These are phyloP conservation scores for Isoetes taiwanensis DNA, from an alignment of 75 land plant genomes.

Conservation along the genomic window DNA sequence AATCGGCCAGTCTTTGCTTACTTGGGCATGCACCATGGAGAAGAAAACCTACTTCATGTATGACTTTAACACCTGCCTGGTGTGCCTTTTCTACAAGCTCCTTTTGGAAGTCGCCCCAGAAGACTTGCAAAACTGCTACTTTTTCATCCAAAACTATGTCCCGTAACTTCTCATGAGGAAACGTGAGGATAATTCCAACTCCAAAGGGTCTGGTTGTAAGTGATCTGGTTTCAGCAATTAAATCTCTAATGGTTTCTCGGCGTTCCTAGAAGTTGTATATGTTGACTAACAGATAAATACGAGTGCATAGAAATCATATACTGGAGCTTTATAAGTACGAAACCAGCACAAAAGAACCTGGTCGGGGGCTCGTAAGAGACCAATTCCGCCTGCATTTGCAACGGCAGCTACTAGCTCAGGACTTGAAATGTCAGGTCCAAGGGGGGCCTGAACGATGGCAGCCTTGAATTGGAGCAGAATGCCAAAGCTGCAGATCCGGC, in stretches of 20 bases:
- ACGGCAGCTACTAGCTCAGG: conserved; percentile 94
- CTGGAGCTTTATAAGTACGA: too few relatives aligned
- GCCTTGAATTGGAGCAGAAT: too few relatives aligned
- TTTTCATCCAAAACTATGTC: conserved; percentile 52
- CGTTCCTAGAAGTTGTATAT: conserved; percentile 32
- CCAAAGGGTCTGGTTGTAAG: conserved; percentile 83
- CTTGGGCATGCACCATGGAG: too few relatives aligned
- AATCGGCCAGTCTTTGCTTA: too few relatives aligned
- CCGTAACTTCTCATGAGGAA: conserved; percentile 54
- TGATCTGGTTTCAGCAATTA: conserved; percentile 44
- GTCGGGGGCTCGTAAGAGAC: conserved; percentile 69
- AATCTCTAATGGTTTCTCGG: conserved; percentile 39
- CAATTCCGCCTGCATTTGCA: conserved; percentile 85
- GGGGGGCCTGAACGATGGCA: conserved; percentile 65
- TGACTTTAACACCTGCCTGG: conserved; percentile 59
- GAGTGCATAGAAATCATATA: too few relatives aligned
- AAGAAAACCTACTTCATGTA: conserved; percentile 75
- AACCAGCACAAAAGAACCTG: conserved; percentile 49
- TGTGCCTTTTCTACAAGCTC: conserved; percentile 54
- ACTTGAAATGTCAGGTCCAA: conserved; percentile 85
- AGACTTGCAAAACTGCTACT: conserved; percentile 60
- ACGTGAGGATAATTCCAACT: conserved; percentile 51
- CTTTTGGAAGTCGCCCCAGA: conserved; percentile 62
- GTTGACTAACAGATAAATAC: too few relatives aligned
- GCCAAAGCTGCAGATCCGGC: too few relatives aligned